Conservation (phyloP, 495 filamentous ascomycete species). For the Penicillium parvum region DNA sequence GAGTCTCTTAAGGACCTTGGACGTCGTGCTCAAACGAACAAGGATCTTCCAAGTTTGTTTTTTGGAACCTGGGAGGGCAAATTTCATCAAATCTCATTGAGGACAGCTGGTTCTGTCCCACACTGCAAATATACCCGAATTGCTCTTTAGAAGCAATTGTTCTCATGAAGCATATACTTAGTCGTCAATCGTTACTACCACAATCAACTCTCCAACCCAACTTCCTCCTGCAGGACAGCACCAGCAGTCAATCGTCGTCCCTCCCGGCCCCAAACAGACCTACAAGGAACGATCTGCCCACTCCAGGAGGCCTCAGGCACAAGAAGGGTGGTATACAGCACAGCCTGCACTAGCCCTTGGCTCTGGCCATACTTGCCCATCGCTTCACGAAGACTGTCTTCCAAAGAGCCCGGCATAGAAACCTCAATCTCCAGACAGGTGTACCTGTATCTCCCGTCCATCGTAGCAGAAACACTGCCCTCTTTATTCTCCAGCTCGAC, state of each 20-base stretch:
- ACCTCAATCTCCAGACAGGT: conserved; percentile 30
- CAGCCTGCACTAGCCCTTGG: conserved; percentile 21
- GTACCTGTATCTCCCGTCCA: conserved; percentile 22
- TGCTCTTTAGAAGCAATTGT: too few relatives aligned
- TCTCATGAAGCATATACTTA: too few relatives aligned
- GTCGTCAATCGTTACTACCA: neutral
- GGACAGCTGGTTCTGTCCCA: too few relatives aligned
- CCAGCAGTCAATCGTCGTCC: conserved; percentile 36
- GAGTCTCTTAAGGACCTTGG: too few relatives aligned
- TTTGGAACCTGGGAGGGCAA: too few relatives aligned
- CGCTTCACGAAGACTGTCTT: conserved; percentile 19
- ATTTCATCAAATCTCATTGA: too few relatives aligned
- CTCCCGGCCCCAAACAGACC: conserved; percentile 41
- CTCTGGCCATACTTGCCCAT: conserved; percentile 12
- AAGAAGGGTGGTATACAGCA: conserved; percentile 34
- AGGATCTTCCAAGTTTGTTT: too few relatives aligned
- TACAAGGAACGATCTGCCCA: conserved; percentile 45
- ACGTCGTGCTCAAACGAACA: too few relatives aligned
- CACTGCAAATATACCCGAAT: too few relatives aligned
- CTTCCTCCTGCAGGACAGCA: conserved; percentile 32
- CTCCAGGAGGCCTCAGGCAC: conserved; percentile 22
- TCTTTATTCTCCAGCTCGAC: conserved; percentile 16
- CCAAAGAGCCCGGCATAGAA: conserved; percentile 11
- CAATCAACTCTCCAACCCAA: neutral
- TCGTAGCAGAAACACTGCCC: conserved; percentile 20